A percentile compares a stretch with the other conserved stretches of the same genome.
Evolutionary conservation across 495 filamentous ascomycete species (phyloP).

Genomic region (Xylaria palmicola): DNA sequence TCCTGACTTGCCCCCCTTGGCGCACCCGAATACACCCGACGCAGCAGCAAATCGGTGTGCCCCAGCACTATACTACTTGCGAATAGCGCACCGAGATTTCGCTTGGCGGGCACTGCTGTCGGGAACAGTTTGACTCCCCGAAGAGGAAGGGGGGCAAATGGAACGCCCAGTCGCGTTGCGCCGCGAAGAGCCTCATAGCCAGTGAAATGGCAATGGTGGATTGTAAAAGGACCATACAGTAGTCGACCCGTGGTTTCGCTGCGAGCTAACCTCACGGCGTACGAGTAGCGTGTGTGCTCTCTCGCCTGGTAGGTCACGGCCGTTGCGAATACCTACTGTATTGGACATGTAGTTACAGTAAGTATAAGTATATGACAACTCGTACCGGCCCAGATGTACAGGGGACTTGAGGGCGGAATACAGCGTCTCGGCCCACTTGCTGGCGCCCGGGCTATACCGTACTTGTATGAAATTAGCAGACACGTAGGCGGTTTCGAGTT

Average conservation of each 20-base stretch:
- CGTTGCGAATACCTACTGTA: neutral
- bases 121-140: neutral
- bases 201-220: neutral
- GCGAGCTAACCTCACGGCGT: neutral
- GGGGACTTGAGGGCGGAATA: no score
- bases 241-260: neutral
- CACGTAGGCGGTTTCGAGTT: no score
- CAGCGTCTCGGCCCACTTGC: no score
- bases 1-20: neutral
- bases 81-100: slow-evolving; percentile 5
- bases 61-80: neutral
- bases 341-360: no score
- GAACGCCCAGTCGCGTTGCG: neutral
- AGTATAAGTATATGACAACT: no score
- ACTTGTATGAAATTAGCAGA: no score
- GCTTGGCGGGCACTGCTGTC: neutral
- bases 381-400: no score
- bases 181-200: neutral
- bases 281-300: no score
- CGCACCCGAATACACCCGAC: slow-evolving; percentile 3
- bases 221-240: slow-evolving; percentile 8
- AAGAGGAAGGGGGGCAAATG: neutral
- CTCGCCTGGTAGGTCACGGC: neutral
- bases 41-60: neutral
- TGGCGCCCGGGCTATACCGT: no score